Evolutionary conservation across 2,329 filamentous ascomycete species (phyloP), one percentile per base, ranked within the genome.

Genomic region (Purpureocillium takamizusanense): DNA sequence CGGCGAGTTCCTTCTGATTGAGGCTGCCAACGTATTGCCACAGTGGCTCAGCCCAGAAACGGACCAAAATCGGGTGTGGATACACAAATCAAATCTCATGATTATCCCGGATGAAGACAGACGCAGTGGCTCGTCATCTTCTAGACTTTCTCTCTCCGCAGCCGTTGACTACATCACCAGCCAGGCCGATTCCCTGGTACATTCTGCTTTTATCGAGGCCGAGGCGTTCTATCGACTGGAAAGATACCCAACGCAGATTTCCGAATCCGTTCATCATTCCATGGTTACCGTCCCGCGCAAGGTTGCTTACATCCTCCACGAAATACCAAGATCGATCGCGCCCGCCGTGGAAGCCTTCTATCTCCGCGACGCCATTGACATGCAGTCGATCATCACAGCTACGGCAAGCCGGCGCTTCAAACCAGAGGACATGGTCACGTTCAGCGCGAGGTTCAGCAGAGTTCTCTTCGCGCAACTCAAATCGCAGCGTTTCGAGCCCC

Each of bases 1-100:
- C 61, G 94, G 94, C 50, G 89, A 98, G 56, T 98, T 98, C 51
- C 72, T 98, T 36, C 77, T 98, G 14, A 83, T 95, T 40, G 92
- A 98, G 65, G 92, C 90, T 23, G 90, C 94, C 21, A 88, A 86
- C 48, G 80, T 82, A 12, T 67, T 95, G 3, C 92, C 92, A 3
- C 78, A 76, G 44, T 98, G 92, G 94, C 65, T 98, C 18, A 95
- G 82, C 49, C 92, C 92, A 1, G 89, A 95, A 46, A 82, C 90
- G 30, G 88, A 94, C 46, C 76, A 82, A 46, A 85, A 95, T 56
- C 76, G 92, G 40, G 81, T 94, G 27, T 98, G 92, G 92, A 80
- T 98, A 39, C 78, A 94, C 51, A 66, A 78, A 25, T 86, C 84
- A 40, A 75, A 81, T 39, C 70, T 97, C 14, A 69, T 78, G 34